Conservation (phyloP, 257 asterid species). For the Striga asiatica region DNA sequence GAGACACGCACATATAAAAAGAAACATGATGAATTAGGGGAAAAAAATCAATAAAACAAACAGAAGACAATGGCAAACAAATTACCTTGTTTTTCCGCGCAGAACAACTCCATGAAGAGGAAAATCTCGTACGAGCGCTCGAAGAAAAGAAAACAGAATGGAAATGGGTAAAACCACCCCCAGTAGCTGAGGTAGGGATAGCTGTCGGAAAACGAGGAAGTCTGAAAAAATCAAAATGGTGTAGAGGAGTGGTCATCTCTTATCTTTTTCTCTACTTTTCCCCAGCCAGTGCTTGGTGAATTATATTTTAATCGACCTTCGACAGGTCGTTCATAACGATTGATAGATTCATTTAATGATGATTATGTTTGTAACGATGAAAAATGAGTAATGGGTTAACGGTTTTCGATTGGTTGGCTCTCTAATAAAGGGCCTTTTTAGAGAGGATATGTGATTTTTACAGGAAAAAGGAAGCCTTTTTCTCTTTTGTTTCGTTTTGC, state of each 20-base stretch:
- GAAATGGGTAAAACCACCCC: constrained; percentile 16
- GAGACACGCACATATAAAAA: neutral
- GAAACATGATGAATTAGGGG: neutral
- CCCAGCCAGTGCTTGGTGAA: neutral
- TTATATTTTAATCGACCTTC: constrained; percentile 1
- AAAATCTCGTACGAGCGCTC: constrained; percentile 12
- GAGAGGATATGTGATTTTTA: neutral
- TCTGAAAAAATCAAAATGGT: constrained; percentile 28
- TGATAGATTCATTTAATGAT: neutral
- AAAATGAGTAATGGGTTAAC: neutral
- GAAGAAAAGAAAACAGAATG: constrained; percentile 19
- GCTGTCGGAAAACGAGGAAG: constrained; percentile 21
- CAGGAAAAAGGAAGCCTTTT: neutral
- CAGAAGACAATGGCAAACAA: neutral
- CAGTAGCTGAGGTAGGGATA: constrained; percentile 15
- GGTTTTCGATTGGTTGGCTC: constrained; percentile 25
- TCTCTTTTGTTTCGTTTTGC: neutral
- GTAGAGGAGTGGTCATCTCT: constrained; percentile 30
- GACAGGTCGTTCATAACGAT: neutral
- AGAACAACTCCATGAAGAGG: constrained; percentile 21
- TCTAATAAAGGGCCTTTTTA: constrained; percentile 14
- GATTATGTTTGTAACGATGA: too few relatives aligned
- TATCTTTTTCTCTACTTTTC: neutral
- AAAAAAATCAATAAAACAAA: neutral
- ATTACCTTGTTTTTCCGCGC: constrained; percentile 21